Conservation (phyloP, 495 filamentous ascomycete genomes). For the Ascobolus immersus region DNA sequence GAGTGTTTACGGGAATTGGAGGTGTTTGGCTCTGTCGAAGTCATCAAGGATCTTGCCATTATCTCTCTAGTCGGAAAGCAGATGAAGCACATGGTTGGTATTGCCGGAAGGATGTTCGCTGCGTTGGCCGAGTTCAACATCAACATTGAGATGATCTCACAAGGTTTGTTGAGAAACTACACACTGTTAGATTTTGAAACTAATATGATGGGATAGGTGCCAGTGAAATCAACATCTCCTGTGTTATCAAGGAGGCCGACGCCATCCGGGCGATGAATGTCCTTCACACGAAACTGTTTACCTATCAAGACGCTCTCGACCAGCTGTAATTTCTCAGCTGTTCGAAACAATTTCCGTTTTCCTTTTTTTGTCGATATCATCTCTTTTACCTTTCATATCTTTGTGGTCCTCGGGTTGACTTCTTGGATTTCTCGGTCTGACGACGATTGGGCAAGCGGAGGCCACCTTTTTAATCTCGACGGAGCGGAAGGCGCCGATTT, state of each 20-base stretch:
- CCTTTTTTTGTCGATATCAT: neutral
- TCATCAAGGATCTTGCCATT: constrained; percentile 71
- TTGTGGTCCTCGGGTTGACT: no score
- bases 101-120: constrained; percentile 71
- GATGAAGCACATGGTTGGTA: constrained; percentile 84
- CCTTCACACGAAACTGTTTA: constrained; percentile 74
- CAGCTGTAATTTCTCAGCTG: neutral
- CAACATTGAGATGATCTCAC: constrained; percentile 95
- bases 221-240: constrained; percentile 96
- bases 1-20: constrained; percentile 42
- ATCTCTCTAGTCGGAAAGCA: constrained; percentile 74
- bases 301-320: constrained; percentile 8
- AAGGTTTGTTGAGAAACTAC: constrained; percentile 33
- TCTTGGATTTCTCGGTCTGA: no score
- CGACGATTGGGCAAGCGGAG: no score
- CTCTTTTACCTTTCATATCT: neutral
- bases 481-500: no score
- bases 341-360: neutral
- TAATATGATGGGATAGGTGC: constrained; percentile 27
- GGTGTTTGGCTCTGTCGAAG: constrained; percentile 59
- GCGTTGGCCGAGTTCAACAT: constrained; percentile 67
- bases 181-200: neutral
- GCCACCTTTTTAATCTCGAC: no score
- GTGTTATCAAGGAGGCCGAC: constrained; percentile 76
- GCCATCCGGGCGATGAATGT: constrained; percentile 81